These are phyloP conservation scores for Pleurostoma richardsiae DNA, from an alignment of 2,329 filamentous ascomycete genomes.

Conservation along the genomic window DNA sequence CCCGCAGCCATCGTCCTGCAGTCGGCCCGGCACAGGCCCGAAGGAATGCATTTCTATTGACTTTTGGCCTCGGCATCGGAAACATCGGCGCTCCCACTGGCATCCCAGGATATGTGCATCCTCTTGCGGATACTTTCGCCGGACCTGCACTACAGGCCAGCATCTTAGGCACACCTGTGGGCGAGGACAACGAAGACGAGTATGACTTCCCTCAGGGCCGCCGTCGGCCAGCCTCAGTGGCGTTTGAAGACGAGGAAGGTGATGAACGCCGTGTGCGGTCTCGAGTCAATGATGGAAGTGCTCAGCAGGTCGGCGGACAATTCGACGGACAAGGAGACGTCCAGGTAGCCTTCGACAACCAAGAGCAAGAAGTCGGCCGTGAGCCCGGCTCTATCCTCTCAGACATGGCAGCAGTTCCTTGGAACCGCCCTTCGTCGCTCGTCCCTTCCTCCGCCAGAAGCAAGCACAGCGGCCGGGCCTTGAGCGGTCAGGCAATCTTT, in stretches of 20 bases:
- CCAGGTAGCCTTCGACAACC: slow-evolving; percentile 8
- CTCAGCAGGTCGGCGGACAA: slow-evolving; percentile 7
- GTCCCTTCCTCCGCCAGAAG: slow-evolving; percentile 41
- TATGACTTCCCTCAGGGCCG: slow-evolving; percentile 16
- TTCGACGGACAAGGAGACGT: slow-evolving; percentile 14
- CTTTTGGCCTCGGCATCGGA: slow-evolving; percentile 31
- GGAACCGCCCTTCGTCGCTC: slow-evolving; percentile 44
- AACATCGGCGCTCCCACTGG: slow-evolving; percentile 26
- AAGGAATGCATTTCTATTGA: slow-evolving; percentile 32
- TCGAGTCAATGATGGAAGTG: slow-evolving; percentile 20
- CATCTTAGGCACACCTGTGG: slow-evolving; percentile 25
- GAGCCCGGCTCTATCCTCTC: slow-evolving; percentile 9
- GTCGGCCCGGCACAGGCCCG: slow-evolving; percentile 30
- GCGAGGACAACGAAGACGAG: slow-evolving; percentile 15
- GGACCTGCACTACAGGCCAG: slow-evolving; percentile 35
- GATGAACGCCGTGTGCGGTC: slow-evolving; percentile 30
- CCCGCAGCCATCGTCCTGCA: slow-evolving; percentile 11
- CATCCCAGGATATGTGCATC: slow-evolving; percentile 27
- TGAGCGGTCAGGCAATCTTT: slow-evolving; percentile 21
- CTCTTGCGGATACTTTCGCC: slow-evolving; percentile 39
- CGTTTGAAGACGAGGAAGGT: slow-evolving; percentile 30
- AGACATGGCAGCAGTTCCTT: slow-evolving; percentile 38
- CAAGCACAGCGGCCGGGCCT: slow-evolving; percentile 30
- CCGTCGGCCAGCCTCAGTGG: slow-evolving; percentile 37
- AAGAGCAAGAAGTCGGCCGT: slow-evolving; percentile 21